Evolutionary conservation across 2,329 filamentous ascomycete species (phyloP).

Genomic region (Alternaria conjuncta): DNA sequence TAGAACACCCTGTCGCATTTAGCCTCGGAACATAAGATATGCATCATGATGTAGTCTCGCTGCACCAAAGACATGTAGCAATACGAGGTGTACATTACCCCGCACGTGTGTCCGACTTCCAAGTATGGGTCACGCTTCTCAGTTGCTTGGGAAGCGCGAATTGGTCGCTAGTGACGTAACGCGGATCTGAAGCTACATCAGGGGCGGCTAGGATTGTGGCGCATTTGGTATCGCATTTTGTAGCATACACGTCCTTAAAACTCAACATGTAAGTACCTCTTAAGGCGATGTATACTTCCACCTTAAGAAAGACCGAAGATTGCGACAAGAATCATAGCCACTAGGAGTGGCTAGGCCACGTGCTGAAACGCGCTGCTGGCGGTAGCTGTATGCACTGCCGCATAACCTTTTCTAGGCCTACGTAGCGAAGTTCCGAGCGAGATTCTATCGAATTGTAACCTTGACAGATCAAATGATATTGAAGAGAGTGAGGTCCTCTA

Average conservation of each 20-base stretch:
- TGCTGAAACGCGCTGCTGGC: too few relatives aligned
- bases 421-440: too few relatives aligned
- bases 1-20: conserved; percentile 10
- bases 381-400: too few relatives aligned
- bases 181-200: neutral
- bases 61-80: neutral
- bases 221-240: neutral
- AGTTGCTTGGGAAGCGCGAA: neutral
- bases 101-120: neutral
- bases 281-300: neutral
- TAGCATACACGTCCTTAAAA: neutral
- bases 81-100: neutral
- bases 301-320: neutral
- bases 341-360: too few relatives aligned
- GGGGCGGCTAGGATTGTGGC: neutral
- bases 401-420: too few relatives aligned
- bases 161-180: neutral
- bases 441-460: too few relatives aligned
- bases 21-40: conserved; percentile 3
- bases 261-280: neutral
- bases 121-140: neutral
- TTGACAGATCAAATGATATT: too few relatives aligned
- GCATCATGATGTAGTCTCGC: neutral
- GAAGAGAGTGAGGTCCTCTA: too few relatives aligned
- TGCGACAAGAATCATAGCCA: neutral